Conservation (phyloP, 495 filamentous ascomycete genomes). For the Daldinia grandis region DNA sequence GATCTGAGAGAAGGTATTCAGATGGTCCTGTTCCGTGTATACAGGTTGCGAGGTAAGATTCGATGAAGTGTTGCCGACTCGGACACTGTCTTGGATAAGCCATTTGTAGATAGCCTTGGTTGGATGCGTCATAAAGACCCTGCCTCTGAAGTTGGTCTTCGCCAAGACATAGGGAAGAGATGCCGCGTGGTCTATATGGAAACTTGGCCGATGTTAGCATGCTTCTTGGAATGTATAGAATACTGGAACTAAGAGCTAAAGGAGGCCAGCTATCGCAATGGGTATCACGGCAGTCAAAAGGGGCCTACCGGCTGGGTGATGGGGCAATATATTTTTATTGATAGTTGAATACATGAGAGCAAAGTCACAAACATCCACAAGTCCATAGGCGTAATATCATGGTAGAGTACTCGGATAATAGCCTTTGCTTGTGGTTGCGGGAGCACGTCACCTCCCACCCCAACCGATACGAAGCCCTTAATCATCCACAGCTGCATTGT, state of each 20-base stretch:
- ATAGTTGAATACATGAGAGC: conserved; percentile 45
- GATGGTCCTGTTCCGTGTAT: conserved; percentile 93
- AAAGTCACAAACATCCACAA: conserved; percentile 18
- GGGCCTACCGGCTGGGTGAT: conserved; percentile 35
- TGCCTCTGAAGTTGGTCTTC: conserved; percentile 95
- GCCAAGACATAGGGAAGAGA: conserved; percentile 95
- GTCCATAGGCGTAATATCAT: conserved; percentile 6
- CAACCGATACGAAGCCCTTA: conserved; percentile 35
- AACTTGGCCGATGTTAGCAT: conserved; percentile 66
- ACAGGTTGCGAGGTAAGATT: conserved; percentile 76
- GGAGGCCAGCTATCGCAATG: conserved; percentile 16
- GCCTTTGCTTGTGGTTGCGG: conserved; percentile 7
- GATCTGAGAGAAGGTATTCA: conserved; percentile 89
- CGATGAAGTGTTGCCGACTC: conserved; percentile 82
- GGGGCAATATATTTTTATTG: conserved; percentile 45
- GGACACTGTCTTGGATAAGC: conserved; percentile 95
- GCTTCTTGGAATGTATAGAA: conserved; percentile 18
- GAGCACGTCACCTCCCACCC: conserved; percentile 17
- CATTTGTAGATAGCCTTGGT: conserved; percentile 99
- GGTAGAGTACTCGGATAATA: background rate
- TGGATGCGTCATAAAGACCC: conserved; percentile 98
- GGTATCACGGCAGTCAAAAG: conserved; percentile 27
- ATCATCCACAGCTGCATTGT: conserved; percentile 19
- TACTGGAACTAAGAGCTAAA: conserved; percentile 10
- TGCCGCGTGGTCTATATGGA: conserved; percentile 96